Evolutionary conservation across 768 basidiomycete genomes (phyloP).

Genomic region (Dioszegia hungarica): DNA sequence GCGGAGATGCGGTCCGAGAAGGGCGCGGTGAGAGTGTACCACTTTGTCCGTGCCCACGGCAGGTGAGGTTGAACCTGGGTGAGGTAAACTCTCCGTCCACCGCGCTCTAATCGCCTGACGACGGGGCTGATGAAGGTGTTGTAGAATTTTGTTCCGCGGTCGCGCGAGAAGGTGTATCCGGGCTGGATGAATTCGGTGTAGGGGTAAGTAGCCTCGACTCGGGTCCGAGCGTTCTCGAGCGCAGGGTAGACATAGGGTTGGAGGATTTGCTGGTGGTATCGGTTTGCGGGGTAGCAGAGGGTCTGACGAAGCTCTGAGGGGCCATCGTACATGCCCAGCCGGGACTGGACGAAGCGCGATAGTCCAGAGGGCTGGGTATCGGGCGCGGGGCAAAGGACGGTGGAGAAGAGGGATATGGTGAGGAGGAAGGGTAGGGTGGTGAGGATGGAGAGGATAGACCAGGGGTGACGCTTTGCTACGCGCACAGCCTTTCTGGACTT

Average conservation of each 20-base stretch:
- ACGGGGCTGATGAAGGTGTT: constrained; percentile 27
- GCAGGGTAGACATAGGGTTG: constrained; percentile 43
- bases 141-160: constrained; percentile 3
- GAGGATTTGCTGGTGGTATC: constrained; percentile 36
- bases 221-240: not conserved
- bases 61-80: constrained; percentile 38
- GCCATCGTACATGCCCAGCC: constrained; percentile 22
- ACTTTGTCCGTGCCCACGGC: constrained; percentile 18
- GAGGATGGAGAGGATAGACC: constrained; percentile 29
- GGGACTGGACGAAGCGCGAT: constrained; percentile 23
- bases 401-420: constrained; percentile 31
- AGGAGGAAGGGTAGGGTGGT: constrained; percentile 39
- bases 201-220: not conserved
- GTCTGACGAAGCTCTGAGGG: constrained; percentile 16
- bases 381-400: constrained; percentile 40
- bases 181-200: constrained; percentile 28
- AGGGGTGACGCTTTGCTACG: constrained; percentile 31
- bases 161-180: constrained; percentile 1
- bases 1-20: constrained; percentile 20
- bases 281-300: constrained; percentile 41
- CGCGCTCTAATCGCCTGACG: constrained; percentile 10
- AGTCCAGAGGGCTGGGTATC: constrained; percentile 16
- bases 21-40: constrained; percentile 25
- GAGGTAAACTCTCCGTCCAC: constrained; percentile 29
- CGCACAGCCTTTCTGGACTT: constrained; percentile 20